Conservation (phyloP, 2,329 filamentous ascomycete genomes). For the Acephala macrosclerotiorum region DNA sequence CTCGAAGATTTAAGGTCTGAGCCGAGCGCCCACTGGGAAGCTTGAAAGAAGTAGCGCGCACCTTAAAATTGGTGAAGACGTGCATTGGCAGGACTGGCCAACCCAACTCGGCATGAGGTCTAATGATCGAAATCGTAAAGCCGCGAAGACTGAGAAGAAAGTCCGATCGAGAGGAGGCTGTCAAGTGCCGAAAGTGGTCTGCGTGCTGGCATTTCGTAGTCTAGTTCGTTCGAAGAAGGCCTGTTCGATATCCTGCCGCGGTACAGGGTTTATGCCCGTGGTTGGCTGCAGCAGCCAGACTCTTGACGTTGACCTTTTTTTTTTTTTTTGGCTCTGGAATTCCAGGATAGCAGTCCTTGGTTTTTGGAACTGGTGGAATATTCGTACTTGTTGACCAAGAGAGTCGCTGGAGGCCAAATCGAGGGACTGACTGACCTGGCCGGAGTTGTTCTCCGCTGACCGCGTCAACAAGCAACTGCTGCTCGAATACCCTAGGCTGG, state of each 20-base stretch:
- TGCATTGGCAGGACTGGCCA: not conserved
- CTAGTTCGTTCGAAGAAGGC: not conserved
- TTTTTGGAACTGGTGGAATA: not conserved
- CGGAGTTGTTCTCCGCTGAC: not conserved
- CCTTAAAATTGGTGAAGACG: not conserved
- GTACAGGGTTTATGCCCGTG: not conserved
- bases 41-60: not conserved
- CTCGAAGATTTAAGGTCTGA: not conserved
- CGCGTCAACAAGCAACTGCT: too few relatives aligned
- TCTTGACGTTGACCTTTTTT: not conserved
- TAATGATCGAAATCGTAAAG: not conserved
- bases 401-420: not conserved
- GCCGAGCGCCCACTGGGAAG: not conserved
- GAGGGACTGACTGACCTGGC: not conserved
- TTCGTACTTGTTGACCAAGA: not conserved
- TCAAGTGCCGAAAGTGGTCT: not conserved
- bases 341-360: not conserved
- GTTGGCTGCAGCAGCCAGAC: not conserved
- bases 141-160: too few relatives aligned
- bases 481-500: too few relatives aligned
- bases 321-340: not conserved
- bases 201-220: not conserved
- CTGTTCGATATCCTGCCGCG: not conserved
- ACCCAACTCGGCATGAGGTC: not conserved
- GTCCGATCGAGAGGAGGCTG: not conserved